Percentiles rank a stretch among this genome's conserved stretches.
Conservation (phyloP, 805 yeast genomes). For the Schizosaccharomyces octosporus region DNA sequence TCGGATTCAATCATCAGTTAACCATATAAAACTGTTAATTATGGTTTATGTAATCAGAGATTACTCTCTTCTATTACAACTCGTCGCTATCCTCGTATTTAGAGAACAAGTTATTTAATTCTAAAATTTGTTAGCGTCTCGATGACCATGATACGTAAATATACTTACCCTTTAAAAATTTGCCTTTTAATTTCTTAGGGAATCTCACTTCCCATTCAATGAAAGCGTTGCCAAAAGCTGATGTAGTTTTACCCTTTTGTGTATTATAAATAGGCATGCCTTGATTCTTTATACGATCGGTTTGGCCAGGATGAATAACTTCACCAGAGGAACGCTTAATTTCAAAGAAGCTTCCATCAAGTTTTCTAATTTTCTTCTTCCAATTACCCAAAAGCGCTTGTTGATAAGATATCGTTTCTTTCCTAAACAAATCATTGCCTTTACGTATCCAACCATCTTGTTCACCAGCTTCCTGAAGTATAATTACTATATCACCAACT, state of each 20-base stretch:
- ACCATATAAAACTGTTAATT: not conserved
- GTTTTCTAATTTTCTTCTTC: slow-evolving; percentile 38
- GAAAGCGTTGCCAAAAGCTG: not conserved
- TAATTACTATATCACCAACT: slow-evolving; percentile 58
- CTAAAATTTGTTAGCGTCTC: not conserved
- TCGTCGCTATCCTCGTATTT: not conserved
- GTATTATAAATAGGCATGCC: slow-evolving; percentile 57
- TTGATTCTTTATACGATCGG: slow-evolving; percentile 42
- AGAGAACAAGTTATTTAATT: not conserved
- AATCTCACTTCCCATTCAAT: not conserved
- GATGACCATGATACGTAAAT: not conserved
- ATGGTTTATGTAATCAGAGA: not conserved
- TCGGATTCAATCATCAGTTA: too few relatives aligned
- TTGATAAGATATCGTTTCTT: slow-evolving; percentile 44
- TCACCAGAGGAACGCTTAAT: slow-evolving; percentile 28
- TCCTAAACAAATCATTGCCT: slow-evolving; percentile 47
- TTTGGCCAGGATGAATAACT: slow-evolving; percentile 36
- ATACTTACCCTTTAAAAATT: not conserved
- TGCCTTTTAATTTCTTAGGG: not conserved
- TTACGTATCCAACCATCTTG: slow-evolving; percentile 65
- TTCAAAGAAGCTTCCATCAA: slow-evolving; percentile 34
- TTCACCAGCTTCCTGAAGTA: slow-evolving; percentile 28
- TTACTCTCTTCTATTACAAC: not conserved
- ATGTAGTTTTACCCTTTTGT: not conserved
- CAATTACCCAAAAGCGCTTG: slow-evolving; percentile 69